These are phyloP conservation scores for Aureobasidium sp. DNA, from an alignment of 2,329 filamentous ascomycete species.

Conservation along the genomic window DNA sequence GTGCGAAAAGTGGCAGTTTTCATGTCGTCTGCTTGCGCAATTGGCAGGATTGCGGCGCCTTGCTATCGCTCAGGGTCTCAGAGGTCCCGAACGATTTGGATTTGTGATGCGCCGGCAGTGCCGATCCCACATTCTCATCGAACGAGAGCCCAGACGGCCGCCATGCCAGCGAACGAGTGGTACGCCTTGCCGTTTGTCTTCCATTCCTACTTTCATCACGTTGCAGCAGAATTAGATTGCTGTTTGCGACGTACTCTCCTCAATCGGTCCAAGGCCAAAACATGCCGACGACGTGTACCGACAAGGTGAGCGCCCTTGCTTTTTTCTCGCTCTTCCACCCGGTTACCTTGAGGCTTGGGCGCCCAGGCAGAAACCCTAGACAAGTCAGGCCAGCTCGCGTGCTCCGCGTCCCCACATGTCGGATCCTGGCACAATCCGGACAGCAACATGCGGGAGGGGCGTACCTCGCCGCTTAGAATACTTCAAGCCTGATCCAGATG, in stretches of 20 bases:
- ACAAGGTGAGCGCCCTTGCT: neutral
- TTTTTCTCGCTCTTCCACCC: neutral
- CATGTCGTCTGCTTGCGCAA: slow-evolving; percentile 4
- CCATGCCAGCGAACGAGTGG: slow-evolving; percentile 2
- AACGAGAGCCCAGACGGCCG: neutral
- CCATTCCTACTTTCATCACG: slow-evolving; percentile 9
- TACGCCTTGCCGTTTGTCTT: slow-evolving; percentile 7
- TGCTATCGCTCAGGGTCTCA: slow-evolving; percentile 4
- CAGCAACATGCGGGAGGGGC: neutral
- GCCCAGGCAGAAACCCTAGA: slow-evolving; percentile 1
- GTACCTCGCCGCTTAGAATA: neutral
- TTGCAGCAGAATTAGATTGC: neutral
- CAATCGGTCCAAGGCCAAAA: neutral
- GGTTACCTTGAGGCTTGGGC: neutral
- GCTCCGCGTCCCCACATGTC: slow-evolving; percentile 11
- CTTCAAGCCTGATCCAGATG: neutral
- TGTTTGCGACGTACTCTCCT: neutral
- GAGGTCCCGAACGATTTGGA: slow-evolving; percentile 5
- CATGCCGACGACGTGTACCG: neutral
- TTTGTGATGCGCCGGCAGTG: slow-evolving; percentile 1
- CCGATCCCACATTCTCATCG: slow-evolving; percentile 7
- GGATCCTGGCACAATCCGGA: slow-evolving; percentile 7
- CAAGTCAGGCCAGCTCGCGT: slow-evolving; percentile 12
- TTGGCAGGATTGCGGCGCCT: neutral
- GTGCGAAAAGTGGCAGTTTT: slow-evolving; percentile 2